A percentile compares a stretch with the other conserved stretches of the same genome.
Conservation (phyloP, 352 stramenopile species). For the Sclerospora graminicola region DNA sequence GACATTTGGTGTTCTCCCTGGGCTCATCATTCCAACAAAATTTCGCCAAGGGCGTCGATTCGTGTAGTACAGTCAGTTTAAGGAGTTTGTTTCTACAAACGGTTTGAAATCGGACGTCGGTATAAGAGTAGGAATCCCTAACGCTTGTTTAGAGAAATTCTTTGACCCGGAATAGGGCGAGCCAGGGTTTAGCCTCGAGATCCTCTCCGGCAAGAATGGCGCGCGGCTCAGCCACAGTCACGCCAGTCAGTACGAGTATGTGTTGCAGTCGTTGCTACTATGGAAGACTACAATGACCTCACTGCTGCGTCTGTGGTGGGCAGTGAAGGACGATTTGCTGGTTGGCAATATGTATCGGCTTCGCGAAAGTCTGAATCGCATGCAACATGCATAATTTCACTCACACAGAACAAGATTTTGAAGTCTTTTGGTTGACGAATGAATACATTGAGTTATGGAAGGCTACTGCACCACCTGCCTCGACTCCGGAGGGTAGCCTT, state of each 20-base stretch:
- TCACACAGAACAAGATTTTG: too few species aligned
- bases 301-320: slow-evolving; percentile 58
- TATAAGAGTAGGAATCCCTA: slow-evolving; percentile 92
- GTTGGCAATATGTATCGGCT: too few species aligned
- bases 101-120: too few species aligned
- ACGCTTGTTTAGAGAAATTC: slow-evolving; percentile 61
- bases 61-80: slow-evolving; percentile 47
- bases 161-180: slow-evolving; percentile 41
- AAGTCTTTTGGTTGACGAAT: too few species aligned
- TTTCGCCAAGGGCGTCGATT: slow-evolving; percentile 49
- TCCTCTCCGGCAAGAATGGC: slow-evolving; percentile 46
- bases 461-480: too few species aligned
- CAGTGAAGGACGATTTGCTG: slow-evolving; percentile 44
- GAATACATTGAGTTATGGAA: too few species aligned
- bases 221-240: slow-evolving; percentile 50
- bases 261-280: too few species aligned
- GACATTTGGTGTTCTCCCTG: too few species aligned
- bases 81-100: too few species aligned
- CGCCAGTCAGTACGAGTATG: slow-evolving; percentile 42
- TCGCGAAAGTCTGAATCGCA: slow-evolving; percentile 52
- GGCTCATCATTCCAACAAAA: too few species aligned
- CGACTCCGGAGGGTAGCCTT: too few species aligned
- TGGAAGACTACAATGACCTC: slow-evolving; percentile 49
- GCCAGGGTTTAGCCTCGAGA: slow-evolving; percentile 36
- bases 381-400: slow-evolving; percentile 53